Conservation (phyloP, 768 basidiomycete genomes). For the Lyophyllum decastes region DNA sequence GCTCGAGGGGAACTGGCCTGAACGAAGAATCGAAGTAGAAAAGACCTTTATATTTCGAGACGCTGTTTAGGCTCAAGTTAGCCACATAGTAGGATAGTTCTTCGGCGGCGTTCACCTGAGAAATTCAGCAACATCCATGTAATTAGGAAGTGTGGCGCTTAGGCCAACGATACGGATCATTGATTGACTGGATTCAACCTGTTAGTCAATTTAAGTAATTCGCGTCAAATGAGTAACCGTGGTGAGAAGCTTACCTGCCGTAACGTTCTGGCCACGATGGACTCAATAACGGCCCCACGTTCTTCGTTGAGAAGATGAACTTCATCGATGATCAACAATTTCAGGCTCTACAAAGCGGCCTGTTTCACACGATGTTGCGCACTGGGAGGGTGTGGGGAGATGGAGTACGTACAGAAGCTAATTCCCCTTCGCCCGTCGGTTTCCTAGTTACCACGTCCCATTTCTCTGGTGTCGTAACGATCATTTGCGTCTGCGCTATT, state of each 20-base stretch:
- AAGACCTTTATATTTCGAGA: conserved; percentile 81
- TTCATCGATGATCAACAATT: conserved; percentile 96
- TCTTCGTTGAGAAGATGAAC: conserved; percentile 97
- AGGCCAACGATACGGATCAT: conserved; percentile 95
- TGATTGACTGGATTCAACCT: conserved; percentile 97
- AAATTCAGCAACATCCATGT: conserved; percentile 94
- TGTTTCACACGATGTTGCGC: not conserved
- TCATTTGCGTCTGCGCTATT: conserved; percentile 94
- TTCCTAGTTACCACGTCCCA: conserved; percentile 99
- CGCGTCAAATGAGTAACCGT: not conserved
- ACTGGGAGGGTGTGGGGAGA: not conserved
- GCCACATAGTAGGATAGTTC: not conserved
- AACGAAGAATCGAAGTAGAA: conserved; percentile 99
- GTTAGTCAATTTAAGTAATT: not conserved
- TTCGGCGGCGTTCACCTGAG: conserved; percentile 60
- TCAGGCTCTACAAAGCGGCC: conserved; percentile 65
- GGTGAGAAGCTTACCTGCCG: conserved; percentile 61
- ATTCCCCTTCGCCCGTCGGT: conserved; percentile 93
- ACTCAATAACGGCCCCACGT: conserved; percentile 96
- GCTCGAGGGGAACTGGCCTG: conserved; percentile 93
- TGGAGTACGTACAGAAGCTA: conserved; percentile 72
- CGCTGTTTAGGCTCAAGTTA: conserved; percentile 46
- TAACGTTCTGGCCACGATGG: conserved; percentile 94
- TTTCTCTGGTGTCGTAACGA: conserved; percentile 98
- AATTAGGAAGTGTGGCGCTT: conserved; percentile 96